A percentile compares a stretch with the other conserved stretches of the same genome.
Conservation (phyloP, 345 rosid genomes). For the Bruguiera gymnorhiza region DNA sequence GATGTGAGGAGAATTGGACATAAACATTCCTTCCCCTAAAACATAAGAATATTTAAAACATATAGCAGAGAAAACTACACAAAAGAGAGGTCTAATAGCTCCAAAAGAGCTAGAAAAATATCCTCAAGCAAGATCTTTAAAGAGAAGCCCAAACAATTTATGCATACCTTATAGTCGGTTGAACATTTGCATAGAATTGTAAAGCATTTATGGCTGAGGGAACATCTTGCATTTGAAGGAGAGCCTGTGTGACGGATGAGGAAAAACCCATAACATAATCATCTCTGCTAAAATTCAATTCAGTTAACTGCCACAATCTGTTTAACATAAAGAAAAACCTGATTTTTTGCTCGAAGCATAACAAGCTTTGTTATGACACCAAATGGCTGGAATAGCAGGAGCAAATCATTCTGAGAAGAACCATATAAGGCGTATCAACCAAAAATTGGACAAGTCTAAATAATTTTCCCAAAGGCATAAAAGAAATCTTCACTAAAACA, state of each 20-base stretch:
- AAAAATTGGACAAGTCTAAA: no score
- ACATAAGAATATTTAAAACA: neutral
- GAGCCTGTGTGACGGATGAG: conserved; percentile 53
- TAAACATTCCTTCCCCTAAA: conserved; percentile 94
- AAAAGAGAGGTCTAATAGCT: neutral
- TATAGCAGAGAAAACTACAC: neutral
- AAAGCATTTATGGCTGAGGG: conserved; percentile 76
- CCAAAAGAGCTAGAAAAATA: no score
- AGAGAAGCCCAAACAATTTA: no score
- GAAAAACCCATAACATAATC: no score
- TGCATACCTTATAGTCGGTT: conserved; percentile 73
- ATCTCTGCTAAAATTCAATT: no score
- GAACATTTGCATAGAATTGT: conserved; percentile 75
- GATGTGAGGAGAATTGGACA: conserved; percentile 97
- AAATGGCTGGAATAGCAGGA: conserved; percentile 95
- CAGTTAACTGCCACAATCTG: neutral
- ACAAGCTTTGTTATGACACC: conserved; percentile 96
- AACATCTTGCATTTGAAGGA: conserved; percentile 96
- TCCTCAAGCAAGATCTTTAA: no score
- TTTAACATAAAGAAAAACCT: conserved; percentile 40
- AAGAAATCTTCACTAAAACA: neutral
- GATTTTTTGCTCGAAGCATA: conserved; percentile 97
- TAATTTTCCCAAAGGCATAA: conserved; percentile 1
- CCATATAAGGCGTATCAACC: conserved; percentile 2
- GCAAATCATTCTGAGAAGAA: conserved; percentile 78